Evolutionary conservation across 371 early-diverging fungal species (phyloP).

Genomic region (Sporodiniella umbellata): DNA sequence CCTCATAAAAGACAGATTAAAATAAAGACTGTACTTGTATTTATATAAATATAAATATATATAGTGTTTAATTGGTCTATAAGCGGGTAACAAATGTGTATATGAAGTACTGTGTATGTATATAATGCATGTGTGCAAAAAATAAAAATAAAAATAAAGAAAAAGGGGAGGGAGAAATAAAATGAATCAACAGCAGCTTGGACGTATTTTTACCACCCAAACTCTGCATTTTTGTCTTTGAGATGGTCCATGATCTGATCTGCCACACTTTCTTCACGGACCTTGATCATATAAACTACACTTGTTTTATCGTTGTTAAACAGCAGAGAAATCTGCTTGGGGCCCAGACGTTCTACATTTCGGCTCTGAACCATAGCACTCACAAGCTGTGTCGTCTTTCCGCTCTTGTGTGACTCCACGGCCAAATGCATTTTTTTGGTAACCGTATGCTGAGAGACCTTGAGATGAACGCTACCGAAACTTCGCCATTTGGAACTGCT

Average conservation of each 20-base stretch:
- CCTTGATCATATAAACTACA: slow-evolving; percentile 45
- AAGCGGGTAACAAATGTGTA: no score
- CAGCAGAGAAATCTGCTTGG: slow-evolving; percentile 39
- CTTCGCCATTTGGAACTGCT: slow-evolving; percentile 39
- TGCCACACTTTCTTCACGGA: slow-evolving; percentile 34
- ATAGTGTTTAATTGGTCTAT: no score
- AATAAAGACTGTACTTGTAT: no score
- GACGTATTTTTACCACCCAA: slow-evolving; percentile 42
- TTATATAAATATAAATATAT: no score
- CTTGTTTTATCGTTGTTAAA: slow-evolving; percentile 33
- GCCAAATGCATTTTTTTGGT: slow-evolving; percentile 43
- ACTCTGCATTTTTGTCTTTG: slow-evolving; percentile 36
- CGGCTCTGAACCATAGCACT: slow-evolving; percentile 39
- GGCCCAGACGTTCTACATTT: slow-evolving; percentile 33
- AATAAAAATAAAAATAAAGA: no score
- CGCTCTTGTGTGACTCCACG: slow-evolving; percentile 36
- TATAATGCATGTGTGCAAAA: no score
- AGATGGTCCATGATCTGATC: slow-evolving; percentile 42
- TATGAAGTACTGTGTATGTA: no score
- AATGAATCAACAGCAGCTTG: no score
- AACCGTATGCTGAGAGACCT: slow-evolving; percentile 35
- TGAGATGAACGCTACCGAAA: slow-evolving; percentile 37
- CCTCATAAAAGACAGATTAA: not conserved
- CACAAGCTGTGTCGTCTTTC: slow-evolving; percentile 30
- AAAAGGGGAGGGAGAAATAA: no score